Evolutionary conservation across 768 basidiomycete species (phyloP).

Genomic region (Termitomyces sp.): DNA sequence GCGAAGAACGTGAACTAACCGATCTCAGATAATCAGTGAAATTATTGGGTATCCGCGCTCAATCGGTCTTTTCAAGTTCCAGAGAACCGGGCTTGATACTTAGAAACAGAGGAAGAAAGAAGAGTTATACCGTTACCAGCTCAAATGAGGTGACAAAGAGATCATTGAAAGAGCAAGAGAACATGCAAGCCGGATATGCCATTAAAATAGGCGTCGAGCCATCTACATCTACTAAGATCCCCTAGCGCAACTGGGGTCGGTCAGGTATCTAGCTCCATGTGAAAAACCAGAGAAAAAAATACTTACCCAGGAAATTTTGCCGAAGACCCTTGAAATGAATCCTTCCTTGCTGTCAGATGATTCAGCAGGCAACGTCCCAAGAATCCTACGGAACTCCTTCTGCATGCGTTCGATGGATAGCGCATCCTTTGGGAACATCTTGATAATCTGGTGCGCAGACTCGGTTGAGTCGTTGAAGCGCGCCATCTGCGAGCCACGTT

Average conservation of each 20-base stretch:
- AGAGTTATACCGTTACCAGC: neutral
- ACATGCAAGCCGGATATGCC: neutral
- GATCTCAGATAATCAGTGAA: neutral
- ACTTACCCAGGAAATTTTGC: constrained; percentile 2
- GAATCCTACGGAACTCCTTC: constrained; percentile 5
- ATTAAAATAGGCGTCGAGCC: neutral
- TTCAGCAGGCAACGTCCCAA: constrained; percentile 1
- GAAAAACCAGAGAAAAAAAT: neutral
- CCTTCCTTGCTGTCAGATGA: constrained; percentile 1
- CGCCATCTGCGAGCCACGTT: constrained; percentile 7
- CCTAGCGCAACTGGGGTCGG: neutral
- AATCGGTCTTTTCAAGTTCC: neutral
- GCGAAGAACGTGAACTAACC: neutral
- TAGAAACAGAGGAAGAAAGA: neutral
- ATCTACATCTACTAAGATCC: neutral
- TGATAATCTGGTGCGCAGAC: constrained; percentile 3
- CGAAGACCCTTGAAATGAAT: constrained; percentile 8
- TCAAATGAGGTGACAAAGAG: neutral
- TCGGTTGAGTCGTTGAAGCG: constrained; percentile 3
- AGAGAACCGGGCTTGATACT: neutral
- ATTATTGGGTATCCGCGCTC: neutral
- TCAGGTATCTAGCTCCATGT: neutral
- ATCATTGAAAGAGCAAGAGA: neutral
- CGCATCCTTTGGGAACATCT: constrained; percentile 4
- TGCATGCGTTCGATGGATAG: constrained; percentile 6